Conservation (phyloP, 2,329 filamentous ascomycete genomes). For the Trichoderma atroviride region DNA sequence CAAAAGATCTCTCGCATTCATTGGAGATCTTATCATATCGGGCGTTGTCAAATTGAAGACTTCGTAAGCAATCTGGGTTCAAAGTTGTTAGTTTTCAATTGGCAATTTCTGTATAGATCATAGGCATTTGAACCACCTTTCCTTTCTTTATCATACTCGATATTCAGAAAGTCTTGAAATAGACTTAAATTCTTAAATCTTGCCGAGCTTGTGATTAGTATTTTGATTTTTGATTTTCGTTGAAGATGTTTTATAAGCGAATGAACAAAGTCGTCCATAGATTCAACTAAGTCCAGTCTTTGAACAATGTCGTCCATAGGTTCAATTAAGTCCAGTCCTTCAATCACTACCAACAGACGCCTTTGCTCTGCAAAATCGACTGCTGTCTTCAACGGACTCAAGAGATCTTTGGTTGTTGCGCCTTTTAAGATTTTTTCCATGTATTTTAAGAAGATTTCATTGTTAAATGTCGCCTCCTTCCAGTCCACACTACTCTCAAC, state of each 20-base stretch:
- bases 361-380: neutral
- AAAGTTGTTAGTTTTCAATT: neutral
- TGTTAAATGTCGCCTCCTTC: accelerated
- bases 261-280: too few species aligned
- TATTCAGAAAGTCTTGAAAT: accelerated
- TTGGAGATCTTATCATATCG: neutral
- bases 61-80: neutral
- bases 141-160: neutral
- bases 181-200: accelerated
- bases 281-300: neutral
- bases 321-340: neutral
- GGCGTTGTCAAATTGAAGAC: neutral
- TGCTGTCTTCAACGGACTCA: accelerated
- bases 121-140: neutral
- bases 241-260: neutral
- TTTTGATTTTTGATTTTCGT: neutral
- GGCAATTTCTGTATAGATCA: accelerated
- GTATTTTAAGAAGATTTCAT: neutral
- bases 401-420: neutral
- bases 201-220: neutral
- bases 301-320: too few species aligned
- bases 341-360: neutral
- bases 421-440: neutral
- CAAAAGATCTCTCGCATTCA: neutral
- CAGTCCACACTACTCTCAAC: accelerated